Evolutionary conservation across 768 basidiomycete species (phyloP), one percentile per base, ranked within the genome.

Genomic region (Boletus barrowsii): DNA sequence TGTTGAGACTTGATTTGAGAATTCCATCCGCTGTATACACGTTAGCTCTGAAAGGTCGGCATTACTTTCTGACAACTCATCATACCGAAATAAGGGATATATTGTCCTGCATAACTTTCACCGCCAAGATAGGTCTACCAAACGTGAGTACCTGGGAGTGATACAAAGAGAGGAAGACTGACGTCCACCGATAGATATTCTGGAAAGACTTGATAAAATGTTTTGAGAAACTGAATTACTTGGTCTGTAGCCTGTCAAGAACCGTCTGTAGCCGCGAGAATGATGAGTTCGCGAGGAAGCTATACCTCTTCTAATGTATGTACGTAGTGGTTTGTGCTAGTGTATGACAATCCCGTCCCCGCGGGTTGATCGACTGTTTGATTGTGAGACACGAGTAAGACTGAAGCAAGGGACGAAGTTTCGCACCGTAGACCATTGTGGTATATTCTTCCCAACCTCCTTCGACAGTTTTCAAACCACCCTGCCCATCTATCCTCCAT

Each of bases 381-480:
- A 48, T 6, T 14, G 44, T 61, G 47, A 63, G 44, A 43, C 49
- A 49, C 42, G 56, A 61, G 36, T 30, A 24, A 29, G 14, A 49
- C 9, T 41, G 39, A 32, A 17, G 15, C 22, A 47, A 54, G 35
- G 44, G 37, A 51, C 18, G 26, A n/a, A 9, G 15, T 22, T 74
- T 5, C 90, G 66, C 62, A 98, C 96, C 73, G 63, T 89, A 98
- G 53, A 98, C 85, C 75, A 98, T 84, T 33, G 90, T 94, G 22
- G 90, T 87, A 68, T 96, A 98, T 68, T 98, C 96, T 66, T 98
- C 94, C 96, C 96, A 98, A 10, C 94, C 94, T 26, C 94, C 93
- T 58, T 93, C 86, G 10, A 83, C 75, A 18, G 83, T 79, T 62
- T 81, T 82, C 57, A 95, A 80, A 4, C 86, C 81, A 51, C 89